Evolutionary conservation across 257 asterid genomes (phyloP).

Genomic region (Handroanthus guayacan): DNA sequence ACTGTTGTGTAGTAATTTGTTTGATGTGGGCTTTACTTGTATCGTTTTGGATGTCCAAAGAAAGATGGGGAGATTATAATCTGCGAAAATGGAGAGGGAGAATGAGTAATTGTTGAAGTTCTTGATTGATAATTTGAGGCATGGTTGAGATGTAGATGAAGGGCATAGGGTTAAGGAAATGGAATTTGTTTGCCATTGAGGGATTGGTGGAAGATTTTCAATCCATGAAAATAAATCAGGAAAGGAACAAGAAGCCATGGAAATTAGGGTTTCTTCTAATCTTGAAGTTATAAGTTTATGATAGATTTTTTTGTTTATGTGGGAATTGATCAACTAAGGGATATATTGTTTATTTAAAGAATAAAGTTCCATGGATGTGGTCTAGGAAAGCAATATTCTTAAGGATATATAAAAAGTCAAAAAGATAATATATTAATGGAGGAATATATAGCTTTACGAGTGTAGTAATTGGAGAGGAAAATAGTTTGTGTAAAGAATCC

Average conservation of each 20-base stretch:
- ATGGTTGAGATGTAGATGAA: constrained; percentile 58
- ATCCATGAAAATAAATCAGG: constrained; percentile 74
- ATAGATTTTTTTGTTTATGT: no score
- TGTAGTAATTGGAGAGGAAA: no score
- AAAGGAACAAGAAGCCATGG: constrained; percentile 51
- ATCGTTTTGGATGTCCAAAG: constrained; percentile 82
- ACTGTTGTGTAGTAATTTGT: constrained; percentile 34
- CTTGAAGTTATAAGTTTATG: no score
- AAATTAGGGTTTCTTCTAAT: no score
- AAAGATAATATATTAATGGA: no score
- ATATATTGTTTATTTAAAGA: no score
- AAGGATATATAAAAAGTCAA: no score
- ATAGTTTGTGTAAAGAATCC: no score
- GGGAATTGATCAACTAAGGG: no score
- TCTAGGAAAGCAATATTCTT: no score
- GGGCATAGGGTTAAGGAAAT: constrained; percentile 57
- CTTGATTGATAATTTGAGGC: constrained; percentile 64
- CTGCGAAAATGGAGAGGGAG: constrained; percentile 60
- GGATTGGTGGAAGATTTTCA: constrained; percentile 58
- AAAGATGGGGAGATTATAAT: constrained; percentile 59
- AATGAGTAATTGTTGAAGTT: constrained; percentile 39
- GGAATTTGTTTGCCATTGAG: constrained; percentile 50
- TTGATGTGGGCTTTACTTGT: constrained; percentile 28
- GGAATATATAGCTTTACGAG: no score
- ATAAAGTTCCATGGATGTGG: no score